Base-by-base conservation (phyloP, 2,329 filamentous ascomycete species). In the Ambrosiella beaveri region DNA sequence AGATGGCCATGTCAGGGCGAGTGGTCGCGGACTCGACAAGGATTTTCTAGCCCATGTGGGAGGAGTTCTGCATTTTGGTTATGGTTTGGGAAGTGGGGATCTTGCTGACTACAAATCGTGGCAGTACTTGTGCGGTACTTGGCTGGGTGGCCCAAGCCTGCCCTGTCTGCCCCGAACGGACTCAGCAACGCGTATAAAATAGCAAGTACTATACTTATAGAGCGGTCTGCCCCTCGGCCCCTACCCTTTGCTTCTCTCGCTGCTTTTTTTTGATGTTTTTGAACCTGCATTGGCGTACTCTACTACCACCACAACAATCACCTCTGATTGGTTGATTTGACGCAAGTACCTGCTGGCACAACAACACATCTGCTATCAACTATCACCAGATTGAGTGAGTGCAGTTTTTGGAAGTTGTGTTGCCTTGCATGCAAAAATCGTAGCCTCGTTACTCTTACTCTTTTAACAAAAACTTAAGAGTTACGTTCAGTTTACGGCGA, bases 171-270 rank as follows among this genome's bases (percentile, higher is more conserved):
- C 41, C 51, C 45, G 19, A 54, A 57, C 49, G 38, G 50, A 45
- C 55, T 56, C 39, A 55, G 55, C 50, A 60, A 60, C 69, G 69
- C 71, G 70, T 72, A 72, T 72, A 72, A 72, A 72, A 72, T 69
- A 71, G 70, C 68, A 71, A 65, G 67, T 65, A 68, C 58, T 66
- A 68, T 68, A 70, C 69, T 70, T 71, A 72, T 71, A 71, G 69
- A 69, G 68, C 67, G 67, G 68, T 69, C 68, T 70, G 70, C 70
- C 70, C 70, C 71, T 70, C 70, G 69, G 57, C 59, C 57, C 57
- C 57, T 62, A 51, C 15, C 58, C 58, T 57, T 49, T 61, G 61
- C 60, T 61, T 55, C 57, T 57, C 54, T 50, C 59, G 59, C 51
- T 55, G 54, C 51, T 54, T 57, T 57, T 59, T 59, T 49, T 55